Evolutionary conservation across 2,329 filamentous ascomycete species (phyloP), one percentile per base, ranked within the genome.

Genomic region (Tolypocladium sp.): DNA sequence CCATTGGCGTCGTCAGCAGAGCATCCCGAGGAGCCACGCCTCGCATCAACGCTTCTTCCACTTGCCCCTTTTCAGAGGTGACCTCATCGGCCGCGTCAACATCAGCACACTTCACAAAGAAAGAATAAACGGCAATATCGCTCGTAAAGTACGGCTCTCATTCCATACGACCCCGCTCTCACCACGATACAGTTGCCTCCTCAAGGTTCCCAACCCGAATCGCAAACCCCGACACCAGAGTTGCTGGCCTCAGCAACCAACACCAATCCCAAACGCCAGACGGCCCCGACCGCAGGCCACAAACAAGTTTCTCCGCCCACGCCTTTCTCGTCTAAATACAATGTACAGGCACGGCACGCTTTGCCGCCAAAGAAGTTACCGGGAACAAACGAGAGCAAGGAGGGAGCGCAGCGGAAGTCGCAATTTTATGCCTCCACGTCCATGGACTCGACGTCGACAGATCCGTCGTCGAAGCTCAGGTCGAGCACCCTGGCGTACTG

Each of bases 401-500:
- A 52, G 15, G 27, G 20, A 20, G 15, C 46, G 27, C 27, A 15
- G 49, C 49, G 20, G 27, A n/a, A 9, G 10, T 17, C 22, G 5
- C 17, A 8, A 6, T 9, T 22, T 17, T 35, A 53, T 10, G 69
- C 56, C 62, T 76, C 75, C 41, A 76, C 68, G 33, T 77, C 76
- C 76, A 78, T 78, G 9, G 73, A 70, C 58, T 76, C 76, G 22
- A 74, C 76, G 20, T 77, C 76, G 15, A 71, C 67, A 13, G 75
- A 71, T 20, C 78, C 76, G 25, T 78, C 77, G 53, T 79, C 77
- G 7, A 78, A 64, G 8, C 78, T 80, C 42, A 90, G 77, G 59
- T 88, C 89, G 27, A 95, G 78, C n/a, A 92, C 78, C 63, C 90
- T 86, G 15, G 93, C 93, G 72, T 97, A 97, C 63, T 95, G 93